These are phyloP conservation scores for Tulasnella sp. DNA, from an alignment of 768 basidiomycete genomes.

Conservation along the genomic window DNA sequence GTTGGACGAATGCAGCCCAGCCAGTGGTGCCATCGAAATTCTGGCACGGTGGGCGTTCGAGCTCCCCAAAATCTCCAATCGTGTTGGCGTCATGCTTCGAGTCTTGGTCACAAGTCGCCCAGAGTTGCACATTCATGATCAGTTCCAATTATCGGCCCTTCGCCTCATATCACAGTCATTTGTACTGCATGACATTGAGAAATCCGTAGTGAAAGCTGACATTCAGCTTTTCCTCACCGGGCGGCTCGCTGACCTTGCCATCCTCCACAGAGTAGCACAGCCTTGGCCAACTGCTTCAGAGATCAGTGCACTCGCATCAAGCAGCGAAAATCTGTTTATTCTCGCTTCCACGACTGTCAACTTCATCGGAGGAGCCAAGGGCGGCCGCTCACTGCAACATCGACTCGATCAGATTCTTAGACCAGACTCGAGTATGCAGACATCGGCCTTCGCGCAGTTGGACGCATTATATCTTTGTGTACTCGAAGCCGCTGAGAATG, in stretches of 20 bases:
- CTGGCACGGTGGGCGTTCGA: slow-evolving; percentile 39
- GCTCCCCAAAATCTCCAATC: slow-evolving; percentile 39
- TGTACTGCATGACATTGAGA: background rate
- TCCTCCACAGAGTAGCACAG: too few relatives aligned
- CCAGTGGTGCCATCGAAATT: slow-evolving; percentile 29
- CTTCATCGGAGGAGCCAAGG: too few relatives aligned
- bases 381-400: too few relatives aligned
- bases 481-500: too few relatives aligned
- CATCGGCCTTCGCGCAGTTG: too few relatives aligned
- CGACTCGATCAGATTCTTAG: too few relatives aligned
- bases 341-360: too few relatives aligned
- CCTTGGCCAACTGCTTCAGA: slow-evolving; percentile 10
- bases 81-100: slow-evolving; percentile 39
- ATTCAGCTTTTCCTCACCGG: slow-evolving; percentile 27
- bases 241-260: background rate
- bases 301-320: background rate
- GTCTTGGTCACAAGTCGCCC: slow-evolving; percentile 44
- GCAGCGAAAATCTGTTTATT: background rate
- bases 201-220: slow-evolving; percentile 14
- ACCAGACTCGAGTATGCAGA: too few relatives aligned
- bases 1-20: slow-evolving; percentile 44
- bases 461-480: too few relatives aligned
- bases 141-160: background rate
- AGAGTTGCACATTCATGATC: slow-evolving; percentile 40
- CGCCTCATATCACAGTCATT: background rate